Conservation (phyloP, 1,284 basidiomycete genomes). For the Ustilago tritici region DNA sequence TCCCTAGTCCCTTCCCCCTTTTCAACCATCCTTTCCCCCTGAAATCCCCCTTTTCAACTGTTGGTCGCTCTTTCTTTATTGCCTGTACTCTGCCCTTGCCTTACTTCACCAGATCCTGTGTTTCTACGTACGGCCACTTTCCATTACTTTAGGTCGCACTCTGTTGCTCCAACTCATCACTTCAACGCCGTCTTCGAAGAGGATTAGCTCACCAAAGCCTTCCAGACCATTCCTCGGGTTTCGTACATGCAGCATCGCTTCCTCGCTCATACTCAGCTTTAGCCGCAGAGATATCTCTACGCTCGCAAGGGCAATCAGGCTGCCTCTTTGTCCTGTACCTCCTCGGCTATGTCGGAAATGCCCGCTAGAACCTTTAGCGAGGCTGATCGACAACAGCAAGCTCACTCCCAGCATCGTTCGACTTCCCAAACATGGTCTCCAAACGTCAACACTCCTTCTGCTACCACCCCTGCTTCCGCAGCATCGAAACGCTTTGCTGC, state of each 20-base stretch:
- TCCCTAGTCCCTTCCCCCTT: not conserved
- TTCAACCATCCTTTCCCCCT: not conserved
- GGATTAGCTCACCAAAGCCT: not conserved
- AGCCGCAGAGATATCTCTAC: not conserved
- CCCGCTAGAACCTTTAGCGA: constrained; percentile 28
- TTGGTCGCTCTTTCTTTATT: not conserved
- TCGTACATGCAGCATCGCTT: constrained; percentile 12
- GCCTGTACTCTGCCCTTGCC: not conserved
- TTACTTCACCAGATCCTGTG: not conserved
- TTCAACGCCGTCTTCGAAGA: not conserved
- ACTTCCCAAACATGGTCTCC: constrained; percentile 4
- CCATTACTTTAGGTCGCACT: not conserved
- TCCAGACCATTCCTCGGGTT: not conserved
- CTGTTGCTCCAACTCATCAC: not conserved
- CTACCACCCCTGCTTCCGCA: not conserved
- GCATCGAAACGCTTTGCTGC: constrained; percentile 11
- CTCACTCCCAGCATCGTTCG: not conserved
- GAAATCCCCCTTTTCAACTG: not conserved
- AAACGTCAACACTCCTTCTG: not conserved
- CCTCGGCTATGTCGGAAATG: constrained; percentile 35
- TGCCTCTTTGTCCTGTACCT: not conserved
- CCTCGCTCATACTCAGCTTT: not conserved
- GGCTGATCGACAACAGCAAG: constrained; percentile 22
- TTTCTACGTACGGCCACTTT: not conserved
- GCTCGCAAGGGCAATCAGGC: constrained; percentile 1